Percentiles rank a stretch among this genome's conserved stretches.
phyloP scores from a whole-genome alignment of 139 green algal genomes.

The Chlamydomonas eustigma region DNA sequence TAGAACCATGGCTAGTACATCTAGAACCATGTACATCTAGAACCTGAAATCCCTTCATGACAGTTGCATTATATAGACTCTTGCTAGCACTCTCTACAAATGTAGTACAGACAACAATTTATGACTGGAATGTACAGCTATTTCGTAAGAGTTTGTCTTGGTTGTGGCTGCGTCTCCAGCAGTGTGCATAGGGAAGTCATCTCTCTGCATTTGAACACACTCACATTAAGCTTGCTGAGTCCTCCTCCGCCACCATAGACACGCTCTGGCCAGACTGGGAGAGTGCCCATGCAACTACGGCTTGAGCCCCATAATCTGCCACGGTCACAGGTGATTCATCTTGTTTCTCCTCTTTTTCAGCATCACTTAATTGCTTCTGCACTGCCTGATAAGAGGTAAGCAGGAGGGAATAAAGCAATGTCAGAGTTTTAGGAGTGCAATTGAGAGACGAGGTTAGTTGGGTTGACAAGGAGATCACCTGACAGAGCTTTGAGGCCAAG shows the following conservation, averaged over 20 bases:
- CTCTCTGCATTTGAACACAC: too few relatives aligned
- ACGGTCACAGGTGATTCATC: conserved; percentile 92
- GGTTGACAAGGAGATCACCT: not conserved
- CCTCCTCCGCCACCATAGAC: conserved; percentile 91
- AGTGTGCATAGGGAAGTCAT: too few relatives aligned
- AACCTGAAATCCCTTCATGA: too few relatives aligned
- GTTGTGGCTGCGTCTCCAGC: too few relatives aligned
- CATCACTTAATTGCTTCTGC: conserved; percentile 54
- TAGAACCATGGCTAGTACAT: too few relatives aligned
- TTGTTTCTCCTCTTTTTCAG: conserved; percentile 72
- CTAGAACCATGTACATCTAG: too few relatives aligned
- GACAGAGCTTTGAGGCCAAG: conserved; percentile 12
- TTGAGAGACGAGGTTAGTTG: too few relatives aligned
- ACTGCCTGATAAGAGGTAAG: conserved; percentile 44
- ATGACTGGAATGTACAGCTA: too few relatives aligned
- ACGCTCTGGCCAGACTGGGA: conserved; percentile 46
- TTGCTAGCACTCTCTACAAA: too few relatives aligned
- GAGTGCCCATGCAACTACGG: conserved; percentile 83
- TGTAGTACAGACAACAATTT: too few relatives aligned
- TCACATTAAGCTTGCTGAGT: conserved; percentile 62
- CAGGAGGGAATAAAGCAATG: not conserved
- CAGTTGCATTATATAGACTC: too few relatives aligned
- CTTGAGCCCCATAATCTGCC: conserved; percentile 91
- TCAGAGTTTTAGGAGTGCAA: not conserved
- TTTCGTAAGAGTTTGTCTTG: too few relatives aligned